Percentiles rank a stretch among this genome's conserved stretches.
phyloP scores from a whole-genome alignment of 2,329 filamentous ascomycete genomes.

The Fonsecaea nubica region DNA sequence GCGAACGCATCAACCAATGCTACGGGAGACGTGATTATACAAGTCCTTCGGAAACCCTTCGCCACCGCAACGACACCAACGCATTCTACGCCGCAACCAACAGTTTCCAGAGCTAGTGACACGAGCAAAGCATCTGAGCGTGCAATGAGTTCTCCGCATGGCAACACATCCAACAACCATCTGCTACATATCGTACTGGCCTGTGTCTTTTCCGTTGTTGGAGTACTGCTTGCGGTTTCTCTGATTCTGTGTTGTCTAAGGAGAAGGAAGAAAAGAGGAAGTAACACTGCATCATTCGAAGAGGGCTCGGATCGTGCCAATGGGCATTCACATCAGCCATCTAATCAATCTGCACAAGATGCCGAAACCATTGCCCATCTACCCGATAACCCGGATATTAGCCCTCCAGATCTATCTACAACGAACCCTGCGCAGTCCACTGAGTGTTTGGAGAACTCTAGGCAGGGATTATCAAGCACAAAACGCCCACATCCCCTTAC shows the following conservation, averaged over 20 bases:
- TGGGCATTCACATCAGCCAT: background rate
- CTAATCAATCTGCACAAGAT: background rate
- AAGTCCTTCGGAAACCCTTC: background rate
- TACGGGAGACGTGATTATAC: constrained; percentile 7
- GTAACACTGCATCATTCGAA: background rate
- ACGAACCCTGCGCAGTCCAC: constrained; percentile 32
- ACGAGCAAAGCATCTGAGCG: constrained; percentile 16
- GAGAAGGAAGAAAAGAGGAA: constrained; percentile 16
- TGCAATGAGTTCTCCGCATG: background rate
- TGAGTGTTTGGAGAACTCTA: constrained; percentile 26
- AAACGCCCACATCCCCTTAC: constrained; percentile 37
- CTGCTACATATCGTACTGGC: constrained; percentile 25
- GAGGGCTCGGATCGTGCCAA: background rate
- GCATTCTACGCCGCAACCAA: constrained; percentile 1
- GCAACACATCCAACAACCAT: constrained; percentile 10
- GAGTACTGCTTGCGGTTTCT: constrained; percentile 14
- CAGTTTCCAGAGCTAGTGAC: constrained; percentile 12
- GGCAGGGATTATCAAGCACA: constrained; percentile 20
- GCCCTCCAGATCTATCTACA: constrained; percentile 14
- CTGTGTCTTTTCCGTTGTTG: constrained; percentile 23
- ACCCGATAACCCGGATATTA: background rate
- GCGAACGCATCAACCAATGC: constrained; percentile 18
- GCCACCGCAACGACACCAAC: constrained; percentile 4
- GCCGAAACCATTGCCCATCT: background rate
- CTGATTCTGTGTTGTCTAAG: constrained; percentile 20